These are phyloP conservation scores for Cytospora paraplurivora DNA, from an alignment of 2,329 filamentous ascomycete species.

Conservation along the genomic window DNA sequence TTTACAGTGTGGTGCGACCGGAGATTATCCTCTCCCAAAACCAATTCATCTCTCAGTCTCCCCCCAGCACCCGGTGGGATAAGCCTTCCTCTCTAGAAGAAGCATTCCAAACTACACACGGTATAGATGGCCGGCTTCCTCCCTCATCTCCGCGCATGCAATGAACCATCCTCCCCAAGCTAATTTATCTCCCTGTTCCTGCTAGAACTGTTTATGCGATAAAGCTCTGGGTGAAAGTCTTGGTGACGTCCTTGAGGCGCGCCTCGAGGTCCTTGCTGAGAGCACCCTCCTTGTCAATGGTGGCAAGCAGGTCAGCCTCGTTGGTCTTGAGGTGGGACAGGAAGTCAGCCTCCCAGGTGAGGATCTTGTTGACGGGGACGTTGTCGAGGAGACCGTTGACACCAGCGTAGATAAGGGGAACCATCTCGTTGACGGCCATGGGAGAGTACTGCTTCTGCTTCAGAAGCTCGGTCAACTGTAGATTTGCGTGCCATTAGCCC, in stretches of 20 bases:
- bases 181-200: slow-evolving; percentile 35
- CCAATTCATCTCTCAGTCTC: slow-evolving; percentile 49
- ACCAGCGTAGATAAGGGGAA: slow-evolving; percentile 98
- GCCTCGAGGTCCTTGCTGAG: slow-evolving; percentile 92
- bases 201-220: slow-evolving; percentile 51
- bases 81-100: slow-evolving; percentile 50
- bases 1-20: slow-evolving; percentile 61
- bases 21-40: slow-evolving; percentile 47
- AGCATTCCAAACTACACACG: slow-evolving; percentile 45
- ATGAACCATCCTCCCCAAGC: slow-evolving; percentile 33
- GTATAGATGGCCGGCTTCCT: slow-evolving; percentile 51
- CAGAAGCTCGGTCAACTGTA: slow-evolving; percentile 85
- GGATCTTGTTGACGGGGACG: slow-evolving; percentile 88
- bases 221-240: slow-evolving; percentile 94
- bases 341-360: slow-evolving; percentile 94
- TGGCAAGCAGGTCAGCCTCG: slow-evolving; percentile 79
- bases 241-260: slow-evolving; percentile 76
- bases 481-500: slow-evolving; percentile 31
- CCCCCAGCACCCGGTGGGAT: slow-evolving; percentile 48
- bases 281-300: slow-evolving; percentile 93
- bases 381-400: slow-evolving; percentile 93
- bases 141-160: slow-evolving; percentile 37
- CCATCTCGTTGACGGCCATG: slow-evolving; percentile 99
- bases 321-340: slow-evolving; percentile 88
- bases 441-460: slow-evolving; percentile 99